A percentile compares a stretch with the other conserved stretches of the same genome.
Conservation (phyloP, 1,139 yeast species). For the Hemisphaericaspora xylanilytica region DNA sequence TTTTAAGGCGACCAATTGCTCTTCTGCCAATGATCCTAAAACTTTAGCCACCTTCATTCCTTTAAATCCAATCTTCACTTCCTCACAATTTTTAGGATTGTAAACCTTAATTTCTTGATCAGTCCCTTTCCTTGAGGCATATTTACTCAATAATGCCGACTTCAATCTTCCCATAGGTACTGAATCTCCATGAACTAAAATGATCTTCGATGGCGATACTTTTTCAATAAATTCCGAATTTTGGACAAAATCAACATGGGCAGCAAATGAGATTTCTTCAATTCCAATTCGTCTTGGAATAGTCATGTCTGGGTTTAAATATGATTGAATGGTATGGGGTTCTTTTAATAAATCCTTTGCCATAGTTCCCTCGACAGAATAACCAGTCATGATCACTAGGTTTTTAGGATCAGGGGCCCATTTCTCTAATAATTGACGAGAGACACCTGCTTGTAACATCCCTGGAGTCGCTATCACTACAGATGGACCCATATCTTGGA, state of each 20-base stretch:
- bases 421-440: slow-evolving; percentile 83
- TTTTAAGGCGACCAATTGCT: slow-evolving; percentile 36
- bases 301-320: slow-evolving; percentile 71
- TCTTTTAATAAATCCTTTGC: slow-evolving; percentile 87
- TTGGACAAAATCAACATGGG: slow-evolving; percentile 96
- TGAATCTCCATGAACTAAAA: slow-evolving; percentile 96
- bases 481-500: slow-evolving; percentile 93
- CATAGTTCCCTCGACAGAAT: slow-evolving; percentile 97
- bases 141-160: slow-evolving; percentile 87
- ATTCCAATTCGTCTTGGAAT: slow-evolving; percentile 85
- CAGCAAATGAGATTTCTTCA: slow-evolving; percentile 98
- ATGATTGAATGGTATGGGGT: slow-evolving; percentile 84
- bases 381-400: slow-evolving; percentile 86
- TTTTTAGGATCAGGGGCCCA: slow-evolving; percentile 98
- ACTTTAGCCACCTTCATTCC: slow-evolving; percentile 87
- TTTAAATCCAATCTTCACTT: slow-evolving; percentile 70
- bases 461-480: slow-evolving; percentile 98
- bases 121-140: slow-evolving; percentile 76
- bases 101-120: slow-evolving; percentile 89
- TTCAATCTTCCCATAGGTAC: slow-evolving; percentile 97
- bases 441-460: slow-evolving; percentile 94
- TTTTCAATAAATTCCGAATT: slow-evolving; percentile 87
- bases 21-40: slow-evolving; percentile 70
- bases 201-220: slow-evolving; percentile 78
- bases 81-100: slow-evolving; percentile 91